These are phyloP conservation scores for Styphnolobium japonicum DNA, from an alignment of 306 rosid species.

Conservation along the genomic window DNA sequence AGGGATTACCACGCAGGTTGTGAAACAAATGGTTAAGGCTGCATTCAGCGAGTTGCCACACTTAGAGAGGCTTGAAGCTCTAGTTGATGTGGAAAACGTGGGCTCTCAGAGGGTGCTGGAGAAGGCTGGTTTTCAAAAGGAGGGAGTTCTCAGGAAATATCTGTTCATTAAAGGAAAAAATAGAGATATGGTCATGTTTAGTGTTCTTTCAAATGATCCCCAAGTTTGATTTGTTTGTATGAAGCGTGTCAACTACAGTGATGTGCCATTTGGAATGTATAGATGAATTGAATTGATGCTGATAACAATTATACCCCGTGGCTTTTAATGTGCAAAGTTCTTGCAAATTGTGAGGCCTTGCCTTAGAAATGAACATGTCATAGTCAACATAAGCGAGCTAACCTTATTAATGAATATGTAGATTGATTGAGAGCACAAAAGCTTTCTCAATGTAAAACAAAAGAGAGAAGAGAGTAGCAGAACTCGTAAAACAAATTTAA, in stretches of 20 bases:
- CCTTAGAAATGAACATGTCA: too few species aligned
- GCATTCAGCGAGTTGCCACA: constrained; percentile 43
- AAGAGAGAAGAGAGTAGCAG: too few species aligned
- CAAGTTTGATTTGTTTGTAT: background rate
- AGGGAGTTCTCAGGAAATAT: constrained; percentile 70
- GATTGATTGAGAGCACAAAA: too few species aligned
- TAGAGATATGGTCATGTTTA: constrained; percentile 45
- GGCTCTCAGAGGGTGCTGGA: constrained; percentile 57
- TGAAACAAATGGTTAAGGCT: constrained; percentile 34
- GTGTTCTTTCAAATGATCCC: constrained; percentile 36
- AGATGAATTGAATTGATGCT: background rate
- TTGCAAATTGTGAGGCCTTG: too few species aligned
- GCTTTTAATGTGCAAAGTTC: too few species aligned
- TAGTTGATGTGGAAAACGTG: constrained; percentile 51
- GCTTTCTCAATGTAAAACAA: too few species aligned
- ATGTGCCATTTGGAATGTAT: background rate
- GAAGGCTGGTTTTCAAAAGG: constrained; percentile 58
- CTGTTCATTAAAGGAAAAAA: constrained; percentile 34
- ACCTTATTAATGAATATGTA: too few species aligned
- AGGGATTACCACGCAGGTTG: constrained; percentile 59
- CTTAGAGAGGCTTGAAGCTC: constrained; percentile 63
- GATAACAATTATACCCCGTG: too few species aligned
- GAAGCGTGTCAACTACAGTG: background rate
- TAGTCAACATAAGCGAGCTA: too few species aligned
- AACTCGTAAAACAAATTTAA: too few species aligned